Conservation (phyloP, 2,329 filamentous ascomycete genomes). For the Thermochaetoides dissita region DNA sequence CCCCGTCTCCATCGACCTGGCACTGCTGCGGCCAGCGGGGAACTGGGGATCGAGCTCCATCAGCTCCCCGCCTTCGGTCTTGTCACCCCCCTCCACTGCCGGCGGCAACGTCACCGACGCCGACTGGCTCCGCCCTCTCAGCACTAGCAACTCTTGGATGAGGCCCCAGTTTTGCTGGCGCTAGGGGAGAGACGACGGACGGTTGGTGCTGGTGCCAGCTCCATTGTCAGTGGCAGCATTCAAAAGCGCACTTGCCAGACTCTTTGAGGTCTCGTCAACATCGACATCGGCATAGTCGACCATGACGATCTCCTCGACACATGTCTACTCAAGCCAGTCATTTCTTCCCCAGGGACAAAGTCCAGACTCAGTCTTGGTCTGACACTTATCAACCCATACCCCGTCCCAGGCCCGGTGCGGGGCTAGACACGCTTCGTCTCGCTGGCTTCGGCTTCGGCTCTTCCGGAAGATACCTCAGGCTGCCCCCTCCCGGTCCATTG, state of each 20-base stretch:
- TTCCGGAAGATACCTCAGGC: too few relatives aligned
- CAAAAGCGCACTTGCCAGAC: slow-evolving; percentile 1
- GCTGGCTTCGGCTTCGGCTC: too few relatives aligned
- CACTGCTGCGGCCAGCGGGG: neutral
- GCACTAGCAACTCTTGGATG: slow-evolving; percentile 6
- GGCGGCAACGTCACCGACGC: neutral
- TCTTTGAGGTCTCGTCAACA: slow-evolving; percentile 10
- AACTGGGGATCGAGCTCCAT: too few relatives aligned
- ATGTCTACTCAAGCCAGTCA: too few relatives aligned
- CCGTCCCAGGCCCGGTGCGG: too few relatives aligned
- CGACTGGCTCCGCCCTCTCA: neutral
- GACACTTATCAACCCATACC: too few relatives aligned
- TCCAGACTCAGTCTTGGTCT: slow-evolving; percentile 12
- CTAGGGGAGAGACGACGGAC: neutral
- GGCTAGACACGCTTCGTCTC: too few relatives aligned
- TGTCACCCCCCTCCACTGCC: too few relatives aligned
- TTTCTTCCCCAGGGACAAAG: too few relatives aligned
- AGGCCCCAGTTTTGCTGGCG: slow-evolving; percentile 9
- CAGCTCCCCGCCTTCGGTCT: too few relatives aligned
- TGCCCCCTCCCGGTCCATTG: too few relatives aligned
- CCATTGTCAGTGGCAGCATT: neutral
- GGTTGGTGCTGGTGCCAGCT: too few relatives aligned
- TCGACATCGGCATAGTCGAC: slow-evolving; percentile 9
- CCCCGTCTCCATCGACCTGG: neutral
- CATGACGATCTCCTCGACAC: slow-evolving; percentile 2